Evolutionary conservation across 495 filamentous ascomycete genomes (phyloP), one percentile per base, ranked within the genome.

Genomic region (Aspergillus sparsus): DNA sequence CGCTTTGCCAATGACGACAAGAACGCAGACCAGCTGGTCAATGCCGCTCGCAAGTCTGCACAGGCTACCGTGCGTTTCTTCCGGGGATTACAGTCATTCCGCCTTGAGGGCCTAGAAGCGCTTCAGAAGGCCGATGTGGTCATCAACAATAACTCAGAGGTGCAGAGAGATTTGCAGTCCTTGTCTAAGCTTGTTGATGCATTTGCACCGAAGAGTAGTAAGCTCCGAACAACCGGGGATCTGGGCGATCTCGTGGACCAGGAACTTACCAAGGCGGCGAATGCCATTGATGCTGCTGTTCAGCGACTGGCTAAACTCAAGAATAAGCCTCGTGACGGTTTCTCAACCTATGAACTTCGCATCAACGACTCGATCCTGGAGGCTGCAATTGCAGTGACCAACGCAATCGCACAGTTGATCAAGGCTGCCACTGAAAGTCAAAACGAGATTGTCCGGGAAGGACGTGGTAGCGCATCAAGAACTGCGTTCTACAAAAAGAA

Each of bases 401-500:
- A 87, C 63, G 94, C 94, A 15, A 97, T 98, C 64, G 90, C 92
- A 0, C 90, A 92, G 71, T 83, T 98, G 52, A 97, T 98, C 83
- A 93, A 94, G 76, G 95, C 94, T 7, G 94, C 94, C 60, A 97
- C 95, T 2, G 87, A 83, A 37, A 93, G 92, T 2, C 94, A 98
- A 70, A 88, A 96, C 70, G 94, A 98, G 74, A 98, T 98, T 68
- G 94, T 98, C n/a, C 87, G 91, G 46, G 90, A 96, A 68, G 94
- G 94, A 13, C 87, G 91, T 11, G 94, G 94, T 55, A 89, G 85
- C 55, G 89, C 91, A 39, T 94, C 92, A 41, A 83, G 85, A 27
- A 93, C 93, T n/a, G 91, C 92, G 37, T 98, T 98, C 80, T 98
- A 98, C 86, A 98, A 98, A 83, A 96, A 96, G 79, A 95, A 97